Evolutionary conservation across 2,329 filamentous ascomycete species (phyloP).

Genomic region (Alternaria sp.): DNA sequence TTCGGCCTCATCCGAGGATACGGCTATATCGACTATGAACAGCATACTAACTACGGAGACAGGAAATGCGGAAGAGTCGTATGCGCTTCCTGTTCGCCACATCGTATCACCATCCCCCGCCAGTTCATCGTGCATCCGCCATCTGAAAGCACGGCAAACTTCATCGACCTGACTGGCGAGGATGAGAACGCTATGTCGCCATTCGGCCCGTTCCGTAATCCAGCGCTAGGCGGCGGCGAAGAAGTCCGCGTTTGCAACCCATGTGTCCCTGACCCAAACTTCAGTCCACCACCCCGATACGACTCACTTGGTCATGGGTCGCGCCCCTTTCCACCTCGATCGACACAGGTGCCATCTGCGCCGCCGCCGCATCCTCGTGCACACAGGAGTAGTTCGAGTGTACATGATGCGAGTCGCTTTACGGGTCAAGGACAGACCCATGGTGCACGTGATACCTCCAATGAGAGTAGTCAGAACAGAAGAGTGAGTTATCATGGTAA

Average conservation of each 20-base stretch:
- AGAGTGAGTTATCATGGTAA: slow-evolving; percentile 38
- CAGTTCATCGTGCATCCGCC: slow-evolving; percentile 86
- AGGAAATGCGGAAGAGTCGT: slow-evolving; percentile 94
- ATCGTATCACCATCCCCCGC: slow-evolving; percentile 92
- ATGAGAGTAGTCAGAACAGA: slow-evolving; percentile 28
- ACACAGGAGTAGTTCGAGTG: slow-evolving; percentile 34
- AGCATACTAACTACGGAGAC: slow-evolving; percentile 2
- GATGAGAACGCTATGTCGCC: slow-evolving; percentile 37
- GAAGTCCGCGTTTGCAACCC: slow-evolving; percentile 77
- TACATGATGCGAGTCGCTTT: slow-evolving; percentile 28
- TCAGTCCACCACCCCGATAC: slow-evolving; percentile 65
- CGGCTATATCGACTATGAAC: neutral
- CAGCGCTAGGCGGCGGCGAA: slow-evolving; percentile 69
- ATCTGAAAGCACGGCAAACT: slow-evolving; percentile 37
- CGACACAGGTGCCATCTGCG: slow-evolving; percentile 17
- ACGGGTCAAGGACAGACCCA: slow-evolving; percentile 28
- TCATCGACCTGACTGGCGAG: slow-evolving; percentile 59
- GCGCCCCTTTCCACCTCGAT: slow-evolving; percentile 16
- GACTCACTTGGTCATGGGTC: slow-evolving; percentile 12
- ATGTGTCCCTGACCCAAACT: slow-evolving; percentile 75
- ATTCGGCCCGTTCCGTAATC: slow-evolving; percentile 53
- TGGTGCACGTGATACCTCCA: slow-evolving; percentile 30
- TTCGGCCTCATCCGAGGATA: neutral
- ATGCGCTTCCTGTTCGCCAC: slow-evolving; percentile 87
- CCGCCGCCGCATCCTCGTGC: slow-evolving; percentile 27